phyloP scores from a whole-genome alignment of 116 monocot species.

The Phalaenopsis hybrid region DNA sequence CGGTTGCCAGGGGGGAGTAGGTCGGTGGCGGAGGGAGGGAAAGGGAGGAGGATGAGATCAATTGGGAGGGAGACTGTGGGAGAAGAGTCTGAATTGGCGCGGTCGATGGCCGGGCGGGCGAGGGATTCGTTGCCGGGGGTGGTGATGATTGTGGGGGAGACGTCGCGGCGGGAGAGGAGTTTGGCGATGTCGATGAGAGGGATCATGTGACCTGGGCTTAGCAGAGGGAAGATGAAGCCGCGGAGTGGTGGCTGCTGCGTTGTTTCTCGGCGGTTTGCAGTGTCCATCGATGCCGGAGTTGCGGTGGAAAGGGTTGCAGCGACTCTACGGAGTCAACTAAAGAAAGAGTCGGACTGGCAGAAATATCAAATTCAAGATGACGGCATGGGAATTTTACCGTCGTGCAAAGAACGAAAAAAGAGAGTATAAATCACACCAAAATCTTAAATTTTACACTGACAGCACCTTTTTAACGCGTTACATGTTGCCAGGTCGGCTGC shows the following conservation, averaged over 20 bases:
- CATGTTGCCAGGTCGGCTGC: too few relatives aligned
- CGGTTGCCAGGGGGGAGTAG: constrained; percentile 8
- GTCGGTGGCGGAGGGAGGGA: not conserved
- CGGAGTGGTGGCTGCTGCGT: not conserved
- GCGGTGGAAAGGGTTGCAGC: too few relatives aligned
- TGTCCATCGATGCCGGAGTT: too few relatives aligned
- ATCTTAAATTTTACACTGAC: too few relatives aligned
- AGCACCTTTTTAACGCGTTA: too few relatives aligned
- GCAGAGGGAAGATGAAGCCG: constrained; percentile 16
- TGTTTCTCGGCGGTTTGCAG: not conserved
- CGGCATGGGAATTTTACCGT: too few relatives aligned
- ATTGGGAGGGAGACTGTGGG: constrained; percentile 6
- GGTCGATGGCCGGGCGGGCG: constrained; percentile 12
- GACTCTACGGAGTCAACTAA: too few relatives aligned
- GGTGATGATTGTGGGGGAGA: constrained; percentile 15
- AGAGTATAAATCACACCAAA: too few relatives aligned
- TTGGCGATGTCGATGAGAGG: constrained; percentile 32
- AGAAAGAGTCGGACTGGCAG: too few relatives aligned
- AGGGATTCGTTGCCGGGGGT: constrained; percentile 17
- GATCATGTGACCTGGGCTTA: constrained; percentile 22
- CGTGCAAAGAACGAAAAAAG: too few relatives aligned
- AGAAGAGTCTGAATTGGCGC: not conserved
- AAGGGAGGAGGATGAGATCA: not conserved
- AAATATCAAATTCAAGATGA: too few relatives aligned
- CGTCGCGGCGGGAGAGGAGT: constrained; percentile 18